Evolutionary conservation across 2,329 filamentous ascomycete genomes (phyloP), one percentile per base, ranked within the genome.

Genomic region (Thermoascus crustaceus): DNA sequence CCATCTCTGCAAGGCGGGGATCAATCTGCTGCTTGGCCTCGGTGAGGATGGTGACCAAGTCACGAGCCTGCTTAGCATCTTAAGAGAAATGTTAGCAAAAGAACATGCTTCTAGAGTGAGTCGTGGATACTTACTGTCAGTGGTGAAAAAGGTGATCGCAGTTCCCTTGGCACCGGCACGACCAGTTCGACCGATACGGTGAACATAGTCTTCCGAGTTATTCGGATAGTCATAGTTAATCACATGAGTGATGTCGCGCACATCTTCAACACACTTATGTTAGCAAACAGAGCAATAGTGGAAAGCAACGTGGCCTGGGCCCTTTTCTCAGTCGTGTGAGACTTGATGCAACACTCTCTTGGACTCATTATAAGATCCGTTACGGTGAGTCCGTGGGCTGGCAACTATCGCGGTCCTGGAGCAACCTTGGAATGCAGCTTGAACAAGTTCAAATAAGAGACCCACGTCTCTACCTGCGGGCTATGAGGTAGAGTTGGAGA

Each of bases 211-310:
- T 63, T 80, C 76, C 54, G 76, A 79, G 63, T 80, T 96, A 75
- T 96, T 96, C 66, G 89, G 89, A 69, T 96, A 96, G 67, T 96
- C 91, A 85, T 96, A 95, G 80, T 96, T 96, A 72, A 98, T 78
- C 70, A 98, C 91, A 73, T 98, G 91, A 70, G 91, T 96, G 73
- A 98, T 98, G 77, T 98, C 94, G 72, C 88, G 89, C 74, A 98
- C 91, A 83, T 98, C 91, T 96, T 95, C 61, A 69, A 72, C 64
- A 71, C 63, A 66, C 44, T 45, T 43, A 77, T 75, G 84, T 94
- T 93, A 94, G 86, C 78, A 78, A 63, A 58, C 56, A 75, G 72
- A 67, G 69, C 71, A 72, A 57, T 55, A 58, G 52, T 59, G 44
- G 36, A 50, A 50, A 61, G 50, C 53, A 61, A 61, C 52, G 61